Base-by-base conservation (phyloP, 2,329 filamentous ascomycete genomes). In the Fusarium scirpi region DNA sequence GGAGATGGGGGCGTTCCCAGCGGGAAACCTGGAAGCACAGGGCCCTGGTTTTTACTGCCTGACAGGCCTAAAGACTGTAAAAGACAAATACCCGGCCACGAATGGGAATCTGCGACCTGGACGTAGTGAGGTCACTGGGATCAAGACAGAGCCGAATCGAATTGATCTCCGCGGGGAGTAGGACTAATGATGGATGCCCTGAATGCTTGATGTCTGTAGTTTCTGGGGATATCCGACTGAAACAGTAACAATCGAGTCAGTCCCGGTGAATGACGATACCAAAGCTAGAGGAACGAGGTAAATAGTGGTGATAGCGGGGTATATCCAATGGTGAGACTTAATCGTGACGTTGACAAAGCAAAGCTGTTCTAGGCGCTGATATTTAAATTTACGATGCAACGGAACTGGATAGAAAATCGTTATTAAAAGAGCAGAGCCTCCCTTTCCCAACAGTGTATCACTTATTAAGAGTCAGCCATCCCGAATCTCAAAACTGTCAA, bases 21-120 rank as follows among this genome's bases (percentile, higher is more conserved):
- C 32, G 68, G 51, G 68, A 71, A 71, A 71, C 68, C 68, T 71
- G 68, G 68, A 69, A 62, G 40, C 44, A 45, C 44, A 65, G 60
- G 67, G 67, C 49, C 49, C 13, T 29, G 40, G 47, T 20, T 27
- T 62, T 45, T 41, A 57, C 40, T 41, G 44, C 22, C 51, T 41
- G 44, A 53, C 49, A 43, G 49, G 24, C 49, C 27, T 27, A 34
- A 52, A 41, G 18, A 34, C 49, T 34, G 49, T 24, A 12, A 62
- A 16, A 38, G n/a, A 29, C 13, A 25, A 12, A 30, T 32, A 25
- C 43, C 25, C 7, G 25, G 45, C 24, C 30, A 48, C 54, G 61
- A 43, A 61, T 22, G 45, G 24, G 41, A 46, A 58, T 25, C 62
- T 38, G 11, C 43, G 62, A 22, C 34, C 1, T 38, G 6, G 9